Evolutionary conservation across 2,329 filamentous ascomycete genomes (phyloP).

Genomic region (Talaromyces atroroseus): DNA sequence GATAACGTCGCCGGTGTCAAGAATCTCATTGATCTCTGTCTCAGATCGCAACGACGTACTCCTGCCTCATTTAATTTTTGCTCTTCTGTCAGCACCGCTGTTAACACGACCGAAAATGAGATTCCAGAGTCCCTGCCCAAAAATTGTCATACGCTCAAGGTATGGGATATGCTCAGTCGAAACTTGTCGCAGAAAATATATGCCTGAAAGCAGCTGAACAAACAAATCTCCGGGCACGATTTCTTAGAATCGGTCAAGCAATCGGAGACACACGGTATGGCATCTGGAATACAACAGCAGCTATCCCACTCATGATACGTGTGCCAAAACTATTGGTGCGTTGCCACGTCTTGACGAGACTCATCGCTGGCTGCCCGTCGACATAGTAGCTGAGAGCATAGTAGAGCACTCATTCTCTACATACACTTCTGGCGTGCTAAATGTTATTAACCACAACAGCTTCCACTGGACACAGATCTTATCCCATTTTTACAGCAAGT

Average conservation of each 20-base stretch:
- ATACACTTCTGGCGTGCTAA: constrained; percentile 36
- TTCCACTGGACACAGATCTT: constrained; percentile 51
- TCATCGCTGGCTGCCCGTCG: constrained; percentile 42
- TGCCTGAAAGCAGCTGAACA: constrained; percentile 30
- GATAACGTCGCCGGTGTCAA: constrained; percentile 48
- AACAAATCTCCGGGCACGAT: constrained; percentile 27
- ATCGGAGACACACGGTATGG: constrained; percentile 45
- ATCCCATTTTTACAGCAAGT: constrained; percentile 48
- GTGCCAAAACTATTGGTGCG: constrained; percentile 38
- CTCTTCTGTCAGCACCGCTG: constrained; percentile 46
- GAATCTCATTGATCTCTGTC: constrained; percentile 38
- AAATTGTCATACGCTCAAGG: constrained; percentile 34
- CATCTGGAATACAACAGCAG: constrained; percentile 49
- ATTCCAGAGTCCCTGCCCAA: constrained; percentile 35
- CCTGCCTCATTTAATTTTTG: constrained; percentile 47
- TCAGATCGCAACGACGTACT: constrained; percentile 22
- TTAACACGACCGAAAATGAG: constrained; percentile 23
- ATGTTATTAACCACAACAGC: constrained; percentile 48
- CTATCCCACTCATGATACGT: constrained; percentile 49
- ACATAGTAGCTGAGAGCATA: constrained; percentile 36
- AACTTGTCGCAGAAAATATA: constrained; percentile 39
- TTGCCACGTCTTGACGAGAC: constrained; percentile 45
- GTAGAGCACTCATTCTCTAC: constrained; percentile 25
- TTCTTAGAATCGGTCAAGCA: constrained; percentile 49
- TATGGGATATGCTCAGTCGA: constrained; percentile 43